Percentiles rank a stretch among this genome's conserved stretches.
These are phyloP conservation scores for Fusarium heterosporum DNA, from an alignment of 2,329 filamentous ascomycete genomes.

Conservation along the genomic window DNA sequence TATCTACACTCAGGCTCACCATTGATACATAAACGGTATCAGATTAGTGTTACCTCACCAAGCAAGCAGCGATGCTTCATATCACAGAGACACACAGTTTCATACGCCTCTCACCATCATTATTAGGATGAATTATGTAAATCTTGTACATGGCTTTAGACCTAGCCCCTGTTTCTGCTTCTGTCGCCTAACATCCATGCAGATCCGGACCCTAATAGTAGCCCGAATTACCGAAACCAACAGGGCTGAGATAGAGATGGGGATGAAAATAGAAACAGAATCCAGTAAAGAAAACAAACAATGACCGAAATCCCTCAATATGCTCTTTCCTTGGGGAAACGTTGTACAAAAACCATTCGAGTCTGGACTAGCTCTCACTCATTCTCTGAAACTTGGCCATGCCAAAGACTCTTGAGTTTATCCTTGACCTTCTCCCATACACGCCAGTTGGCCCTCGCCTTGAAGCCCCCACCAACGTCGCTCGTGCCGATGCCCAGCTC, in stretches of 20 bases:
- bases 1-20: neutral
- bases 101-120: conserved; percentile 10
- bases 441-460: conserved; percentile 17
- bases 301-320: conserved; percentile 5
- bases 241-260: conserved; percentile 33
- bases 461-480: conserved; percentile 14
- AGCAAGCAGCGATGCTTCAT: too few relatives aligned
- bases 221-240: conserved; percentile 38
- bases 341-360: conserved; percentile 9
- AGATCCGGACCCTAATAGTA: conserved; percentile 16
- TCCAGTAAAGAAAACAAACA: conserved; percentile 28
- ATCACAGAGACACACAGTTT: neutral
- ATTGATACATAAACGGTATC: neutral
- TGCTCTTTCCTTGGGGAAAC: neutral
- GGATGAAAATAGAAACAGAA: conserved; percentile 26
- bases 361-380: conserved; percentile 12
- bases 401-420: conserved; percentile 34
- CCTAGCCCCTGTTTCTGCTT: conserved; percentile 14
- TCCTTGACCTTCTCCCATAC: conserved; percentile 32
- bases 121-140: conserved; percentile 26
- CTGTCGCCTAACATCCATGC: neutral
- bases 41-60: neutral
- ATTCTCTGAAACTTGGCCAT: conserved; percentile 8
- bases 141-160: conserved; percentile 18
- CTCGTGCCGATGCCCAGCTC: conserved; percentile 42